Evolutionary conservation across 495 filamentous ascomycete species (phyloP), one percentile per base, ranked within the genome.

Genomic region (Aspergillus baeticus): DNA sequence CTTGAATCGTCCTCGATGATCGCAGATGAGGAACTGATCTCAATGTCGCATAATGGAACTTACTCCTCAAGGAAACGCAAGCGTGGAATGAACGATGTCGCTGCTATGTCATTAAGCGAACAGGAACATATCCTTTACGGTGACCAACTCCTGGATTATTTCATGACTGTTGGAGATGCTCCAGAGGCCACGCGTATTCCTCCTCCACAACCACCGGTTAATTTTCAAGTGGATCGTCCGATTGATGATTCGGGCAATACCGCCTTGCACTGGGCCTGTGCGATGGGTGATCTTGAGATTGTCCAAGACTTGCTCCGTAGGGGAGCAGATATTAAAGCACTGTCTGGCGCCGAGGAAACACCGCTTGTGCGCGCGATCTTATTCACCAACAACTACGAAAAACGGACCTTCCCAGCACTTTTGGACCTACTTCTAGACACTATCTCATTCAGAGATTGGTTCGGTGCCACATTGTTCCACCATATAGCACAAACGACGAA

Each of bases 221-320:
- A 90, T 61, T 95, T 94, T 66, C 84, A 96, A 57, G 84, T 95
- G 13, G 86, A 98, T 72, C 88, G 90, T 66, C 74, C 85, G 23
- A 96, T 98, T 61, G 94, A 98, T 63, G 85, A 89, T 17, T 90
- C 93, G 46, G 83, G 84, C 5, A 91, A 97, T 62, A 93, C 89
- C 2, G 91, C 92, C 3, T 79, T 98, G 54, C 94, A 98, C 66
- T 98, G 94, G 94, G 94, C 91, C 15, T 88, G 90, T 55, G 88
- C 94, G n/a, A 98, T 98, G 94, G 94, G 93, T 37, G 94, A 98
- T 63, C 74, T 97, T 15, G 88, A 91, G 23, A 89, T 98, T 29
- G 90, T 97, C 52, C 89, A 85, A 66, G 84, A 93, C 63, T 75
- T 98, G 4, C 85, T 93, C 55, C 80, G 81, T 11, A 88, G 89